Evolutionary conservation across 768 basidiomycete species (phyloP).

Genomic region (Amanita rimosa): DNA sequence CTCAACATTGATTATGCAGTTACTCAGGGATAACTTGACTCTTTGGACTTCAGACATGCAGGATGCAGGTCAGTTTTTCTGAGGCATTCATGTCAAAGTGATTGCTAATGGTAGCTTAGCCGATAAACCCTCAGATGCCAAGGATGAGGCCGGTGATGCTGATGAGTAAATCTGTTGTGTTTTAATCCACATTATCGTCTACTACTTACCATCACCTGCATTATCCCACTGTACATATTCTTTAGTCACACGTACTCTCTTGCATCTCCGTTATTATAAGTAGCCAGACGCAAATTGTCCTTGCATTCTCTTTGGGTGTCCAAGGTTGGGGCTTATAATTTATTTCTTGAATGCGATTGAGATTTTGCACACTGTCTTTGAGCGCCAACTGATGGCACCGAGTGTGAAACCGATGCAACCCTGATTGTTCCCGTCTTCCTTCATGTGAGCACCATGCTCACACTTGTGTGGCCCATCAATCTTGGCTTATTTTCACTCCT

Average conservation of each 20-base stretch:
- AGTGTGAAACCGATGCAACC: not conserved
- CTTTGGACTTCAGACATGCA: constrained; percentile 99
- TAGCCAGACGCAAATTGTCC: constrained; percentile 4
- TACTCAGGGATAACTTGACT: constrained; percentile 94
- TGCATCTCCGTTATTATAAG: constrained; percentile 8
- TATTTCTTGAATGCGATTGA: constrained; percentile 2
- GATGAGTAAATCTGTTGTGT: constrained; percentile 44
- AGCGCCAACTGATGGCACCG: not conserved
- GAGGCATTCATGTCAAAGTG: not conserved
- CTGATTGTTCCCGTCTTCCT: not conserved
- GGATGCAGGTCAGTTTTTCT: constrained; percentile 56
- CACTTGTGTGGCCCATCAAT: not conserved
- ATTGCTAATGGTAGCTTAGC: constrained; percentile 18
- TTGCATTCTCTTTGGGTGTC: not conserved
- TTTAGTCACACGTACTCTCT: constrained; percentile 4
- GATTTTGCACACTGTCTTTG: not conserved
- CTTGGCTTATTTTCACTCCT: constrained; percentile 3
- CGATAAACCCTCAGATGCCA: constrained; percentile 62
- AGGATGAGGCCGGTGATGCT: constrained; percentile 57
- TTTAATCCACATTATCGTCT: constrained; percentile 7
- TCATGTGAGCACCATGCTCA: constrained; percentile 10
- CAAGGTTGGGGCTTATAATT: not conserved
- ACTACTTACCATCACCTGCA: constrained; percentile 12
- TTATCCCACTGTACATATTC: constrained; percentile 10
- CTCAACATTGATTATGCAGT: constrained; percentile 94